Percentiles rank a stretch among this genome's conserved stretches.
Conservation (phyloP, 768 basidiomycete species). For the Phanerochaete carnosa region DNA sequence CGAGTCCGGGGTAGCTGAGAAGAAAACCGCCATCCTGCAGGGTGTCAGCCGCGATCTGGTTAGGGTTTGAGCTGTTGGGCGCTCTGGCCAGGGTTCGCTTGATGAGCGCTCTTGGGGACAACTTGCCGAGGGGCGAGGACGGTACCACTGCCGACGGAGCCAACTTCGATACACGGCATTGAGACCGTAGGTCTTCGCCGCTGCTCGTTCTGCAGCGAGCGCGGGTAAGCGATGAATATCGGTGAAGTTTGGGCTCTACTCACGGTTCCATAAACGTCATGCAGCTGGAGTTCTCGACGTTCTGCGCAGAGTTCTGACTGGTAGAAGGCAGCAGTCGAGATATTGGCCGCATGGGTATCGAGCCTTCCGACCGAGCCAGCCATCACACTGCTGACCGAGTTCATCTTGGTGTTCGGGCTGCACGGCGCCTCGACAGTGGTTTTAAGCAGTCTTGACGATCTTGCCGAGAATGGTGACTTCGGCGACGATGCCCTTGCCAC, state of each 20-base stretch:
- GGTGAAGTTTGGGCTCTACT: constrained; percentile 39
- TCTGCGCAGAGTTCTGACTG: constrained; percentile 98
- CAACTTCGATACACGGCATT: constrained; percentile 99
- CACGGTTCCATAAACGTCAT: constrained; percentile 99
- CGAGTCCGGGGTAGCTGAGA: constrained; percentile 87
- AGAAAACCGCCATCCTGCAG: constrained; percentile 97
- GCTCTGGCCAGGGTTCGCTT: constrained; percentile 83
- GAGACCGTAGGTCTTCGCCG: constrained; percentile 82
- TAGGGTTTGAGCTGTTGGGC: constrained; percentile 85
- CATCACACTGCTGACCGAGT: constrained; percentile 96
- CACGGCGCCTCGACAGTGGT: constrained; percentile 88
- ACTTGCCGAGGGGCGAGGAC: constrained; percentile 86
- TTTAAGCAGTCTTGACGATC: constrained; percentile 87
- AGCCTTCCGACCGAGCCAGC: constrained; percentile 97
- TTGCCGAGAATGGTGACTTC: constrained; percentile 91
- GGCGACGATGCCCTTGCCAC: constrained; percentile 96
- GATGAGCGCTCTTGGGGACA: constrained; percentile 87
- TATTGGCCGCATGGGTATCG: constrained; percentile 98
- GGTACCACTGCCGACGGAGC: constrained; percentile 96
- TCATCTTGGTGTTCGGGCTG: constrained; percentile 95
- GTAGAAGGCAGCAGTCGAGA: constrained; percentile 93
- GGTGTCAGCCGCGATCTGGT: constrained; percentile 86
- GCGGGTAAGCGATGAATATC: background rate
- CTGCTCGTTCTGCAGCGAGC: constrained; percentile 67
- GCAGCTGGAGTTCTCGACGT: constrained; percentile 97